Percentiles rank a stretch among this genome's conserved stretches.
phyloP scores from a whole-genome alignment of 495 filamentous ascomycete genomes.

The Aspergillus homomorphus region DNA sequence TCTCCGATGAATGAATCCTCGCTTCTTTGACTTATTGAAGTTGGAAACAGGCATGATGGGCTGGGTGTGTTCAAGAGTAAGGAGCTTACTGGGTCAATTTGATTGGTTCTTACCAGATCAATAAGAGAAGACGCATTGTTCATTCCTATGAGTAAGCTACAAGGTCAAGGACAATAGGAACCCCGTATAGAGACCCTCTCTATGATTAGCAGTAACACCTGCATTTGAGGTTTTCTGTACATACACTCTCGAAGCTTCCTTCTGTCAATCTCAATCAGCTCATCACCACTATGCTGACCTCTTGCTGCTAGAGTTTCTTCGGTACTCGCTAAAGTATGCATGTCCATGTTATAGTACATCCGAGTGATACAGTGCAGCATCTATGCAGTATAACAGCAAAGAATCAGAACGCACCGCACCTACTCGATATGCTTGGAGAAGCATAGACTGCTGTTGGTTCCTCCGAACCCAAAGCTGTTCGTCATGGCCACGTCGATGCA shows the following conservation, averaged over 20 bases:
- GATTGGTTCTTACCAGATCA: no score
- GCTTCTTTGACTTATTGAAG: background rate
- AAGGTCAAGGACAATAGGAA: no score
- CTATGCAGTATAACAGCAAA: background rate
- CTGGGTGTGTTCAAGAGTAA: no score
- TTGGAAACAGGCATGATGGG: background rate
- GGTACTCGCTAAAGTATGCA: background rate
- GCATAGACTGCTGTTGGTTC: slow-evolving; percentile 89
- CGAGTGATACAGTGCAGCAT: slow-evolving; percentile 6
- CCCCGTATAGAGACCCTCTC: no score
- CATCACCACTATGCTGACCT: no score
- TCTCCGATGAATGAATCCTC: background rate
- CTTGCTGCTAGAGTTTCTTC: background rate
- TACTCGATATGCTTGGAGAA: slow-evolving; percentile 48
- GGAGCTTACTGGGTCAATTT: no score
- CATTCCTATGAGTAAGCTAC: no score
- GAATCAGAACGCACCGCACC: slow-evolving; percentile 1
- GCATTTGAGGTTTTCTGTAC: no score
- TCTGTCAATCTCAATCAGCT: no score
- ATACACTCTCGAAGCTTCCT: no score
- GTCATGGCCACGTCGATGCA: slow-evolving; percentile 73
- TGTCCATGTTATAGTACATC: background rate
- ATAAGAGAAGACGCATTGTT: no score
- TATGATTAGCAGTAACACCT: no score
- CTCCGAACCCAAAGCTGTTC: slow-evolving; percentile 98